These are phyloP conservation scores for Tuber microsphaerosporum DNA, from an alignment of 495 filamentous ascomycete genomes.

Conservation along the genomic window DNA sequence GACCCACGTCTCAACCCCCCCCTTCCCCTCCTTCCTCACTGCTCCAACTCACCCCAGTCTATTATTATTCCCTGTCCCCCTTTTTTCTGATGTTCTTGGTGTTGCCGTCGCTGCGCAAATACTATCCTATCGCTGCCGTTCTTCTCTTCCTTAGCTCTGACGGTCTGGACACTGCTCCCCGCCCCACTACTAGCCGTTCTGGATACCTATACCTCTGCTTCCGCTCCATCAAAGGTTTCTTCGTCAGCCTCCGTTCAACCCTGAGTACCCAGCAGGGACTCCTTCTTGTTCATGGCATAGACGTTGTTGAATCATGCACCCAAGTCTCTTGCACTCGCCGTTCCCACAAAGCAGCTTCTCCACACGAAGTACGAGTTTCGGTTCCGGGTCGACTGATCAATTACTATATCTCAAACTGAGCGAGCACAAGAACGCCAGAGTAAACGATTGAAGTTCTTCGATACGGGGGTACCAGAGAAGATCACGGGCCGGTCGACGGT, in stretches of 20 bases:
- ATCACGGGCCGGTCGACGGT: conserved; percentile 38
- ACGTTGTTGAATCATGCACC: conserved; percentile 41
- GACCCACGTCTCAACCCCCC: conserved; percentile 36
- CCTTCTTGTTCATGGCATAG: conserved; percentile 39
- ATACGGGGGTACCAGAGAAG: conserved; percentile 32
- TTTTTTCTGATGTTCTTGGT: conserved; percentile 40
- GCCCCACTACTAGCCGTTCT: conserved; percentile 31
- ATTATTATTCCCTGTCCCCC: conserved; percentile 32
- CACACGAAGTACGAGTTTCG: conserved; percentile 40
- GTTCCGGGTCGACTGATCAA: conserved; percentile 40
- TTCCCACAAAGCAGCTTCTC: conserved; percentile 39
- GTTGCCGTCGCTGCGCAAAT: conserved; percentile 29
- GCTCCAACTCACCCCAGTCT: conserved; percentile 14
- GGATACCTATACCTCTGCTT: conserved; percentile 28
- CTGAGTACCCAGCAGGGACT: conserved; percentile 33
- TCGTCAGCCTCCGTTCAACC: conserved; percentile 33
- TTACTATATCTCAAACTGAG: conserved; percentile 41
- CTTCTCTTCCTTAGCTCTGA: conserved; percentile 35
- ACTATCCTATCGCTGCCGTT: conserved; percentile 35
- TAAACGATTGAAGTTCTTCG: conserved; percentile 39
- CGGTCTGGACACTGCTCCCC: conserved; percentile 28
- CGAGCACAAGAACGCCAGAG: conserved; percentile 39
- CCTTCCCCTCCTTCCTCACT: neutral
- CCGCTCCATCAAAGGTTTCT: conserved; percentile 32
- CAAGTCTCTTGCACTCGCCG: conserved; percentile 41